Evolutionary conservation across 2,329 filamentous ascomycete genomes (phyloP).

Genomic region (Scedosporium aurantiacum): DNA sequence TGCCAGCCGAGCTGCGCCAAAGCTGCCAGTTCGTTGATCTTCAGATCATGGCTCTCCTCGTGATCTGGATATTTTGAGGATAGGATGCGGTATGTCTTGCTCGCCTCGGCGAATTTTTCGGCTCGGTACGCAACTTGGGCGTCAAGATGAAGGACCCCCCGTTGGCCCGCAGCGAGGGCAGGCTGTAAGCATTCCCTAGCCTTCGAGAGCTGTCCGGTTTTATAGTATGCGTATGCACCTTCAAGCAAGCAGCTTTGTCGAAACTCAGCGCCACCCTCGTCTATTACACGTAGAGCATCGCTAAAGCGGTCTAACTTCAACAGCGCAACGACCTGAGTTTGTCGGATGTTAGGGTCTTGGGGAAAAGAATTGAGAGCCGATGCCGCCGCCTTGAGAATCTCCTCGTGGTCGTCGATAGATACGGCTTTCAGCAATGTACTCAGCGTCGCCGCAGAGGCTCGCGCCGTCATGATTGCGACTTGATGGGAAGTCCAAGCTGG

Average conservation of each 20-base stretch:
- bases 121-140: slow-evolving; percentile 63
- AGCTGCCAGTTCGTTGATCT: slow-evolving; percentile 64
- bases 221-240: slow-evolving; percentile 76
- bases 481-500: not conserved
- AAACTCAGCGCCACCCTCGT: slow-evolving; percentile 49
- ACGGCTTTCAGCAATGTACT: slow-evolving; percentile 42
- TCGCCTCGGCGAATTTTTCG: slow-evolving; percentile 61
- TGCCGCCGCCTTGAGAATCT: slow-evolving; percentile 55
- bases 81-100: slow-evolving; percentile 51
- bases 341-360: slow-evolving; percentile 47
- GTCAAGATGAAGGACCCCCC: slow-evolving; percentile 40
- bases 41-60: slow-evolving; percentile 62
- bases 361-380: slow-evolving; percentile 52
- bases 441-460: slow-evolving; percentile 33
- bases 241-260: slow-evolving; percentile 54
- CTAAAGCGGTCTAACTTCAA: slow-evolving; percentile 75
- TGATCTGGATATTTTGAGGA: slow-evolving; percentile 30
- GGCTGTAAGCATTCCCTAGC: slow-evolving; percentile 26
- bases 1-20: slow-evolving; percentile 64
- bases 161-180: slow-evolving; percentile 11
- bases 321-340: slow-evolving; percentile 62
- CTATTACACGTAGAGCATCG: slow-evolving; percentile 60
- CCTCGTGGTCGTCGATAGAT: slow-evolving; percentile 59
- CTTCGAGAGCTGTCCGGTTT: slow-evolving; percentile 56
- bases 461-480: not conserved